phyloP scores from a whole-genome alignment of 176 grass and related monocot species.

The Oryza australiensis region DNA sequence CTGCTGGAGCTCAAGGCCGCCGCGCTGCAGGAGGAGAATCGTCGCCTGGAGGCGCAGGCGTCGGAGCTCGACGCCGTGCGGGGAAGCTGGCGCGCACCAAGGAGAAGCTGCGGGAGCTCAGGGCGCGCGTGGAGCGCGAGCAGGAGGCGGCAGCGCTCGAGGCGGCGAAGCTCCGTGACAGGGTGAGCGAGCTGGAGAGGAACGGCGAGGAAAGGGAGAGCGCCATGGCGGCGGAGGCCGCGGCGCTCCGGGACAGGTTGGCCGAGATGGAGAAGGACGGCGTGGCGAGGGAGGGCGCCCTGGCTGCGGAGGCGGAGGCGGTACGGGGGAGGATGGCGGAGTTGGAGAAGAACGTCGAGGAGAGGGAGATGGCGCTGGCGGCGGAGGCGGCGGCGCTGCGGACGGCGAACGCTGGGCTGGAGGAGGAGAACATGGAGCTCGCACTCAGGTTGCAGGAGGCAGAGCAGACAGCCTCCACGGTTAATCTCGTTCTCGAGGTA shows the following conservation, averaged over 20 bases:
- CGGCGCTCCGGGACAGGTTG: not conserved
- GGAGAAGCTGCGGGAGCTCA: slow-evolving; percentile 50
- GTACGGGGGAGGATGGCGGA: not conserved
- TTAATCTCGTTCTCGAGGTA: slow-evolving; percentile 45
- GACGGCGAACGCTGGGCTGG: slow-evolving; percentile 53
- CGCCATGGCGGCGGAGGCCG: slow-evolving; percentile 32
- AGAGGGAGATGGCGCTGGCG: not conserved
- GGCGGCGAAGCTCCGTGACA: slow-evolving; percentile 36
- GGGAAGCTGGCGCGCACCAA: slow-evolving; percentile 54
- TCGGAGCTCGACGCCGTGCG: slow-evolving; percentile 47
- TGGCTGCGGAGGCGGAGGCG: not conserved
- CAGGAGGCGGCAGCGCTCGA: slow-evolving; percentile 32
- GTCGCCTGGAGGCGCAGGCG: slow-evolving; percentile 47
- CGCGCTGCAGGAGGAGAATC: slow-evolving; percentile 80
- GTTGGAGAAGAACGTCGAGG: not conserved
- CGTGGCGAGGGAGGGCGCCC: not conserved
- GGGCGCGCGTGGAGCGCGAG: slow-evolving; percentile 34
- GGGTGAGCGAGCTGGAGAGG: slow-evolving; percentile 34
- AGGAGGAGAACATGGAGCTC: slow-evolving; percentile 68
- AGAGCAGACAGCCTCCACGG: slow-evolving; percentile 36
- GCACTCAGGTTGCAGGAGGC: slow-evolving; percentile 50
- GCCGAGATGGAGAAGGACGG: not conserved
- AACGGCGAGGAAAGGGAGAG: slow-evolving; percentile 32
- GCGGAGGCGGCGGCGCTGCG: slow-evolving; percentile 53
- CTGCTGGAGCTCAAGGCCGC: slow-evolving; percentile 44